Percentiles rank a stretch among this genome's conserved stretches.
Conservation (phyloP, 176 grass and related monocot genomes). For the Lolium multiflorum region DNA sequence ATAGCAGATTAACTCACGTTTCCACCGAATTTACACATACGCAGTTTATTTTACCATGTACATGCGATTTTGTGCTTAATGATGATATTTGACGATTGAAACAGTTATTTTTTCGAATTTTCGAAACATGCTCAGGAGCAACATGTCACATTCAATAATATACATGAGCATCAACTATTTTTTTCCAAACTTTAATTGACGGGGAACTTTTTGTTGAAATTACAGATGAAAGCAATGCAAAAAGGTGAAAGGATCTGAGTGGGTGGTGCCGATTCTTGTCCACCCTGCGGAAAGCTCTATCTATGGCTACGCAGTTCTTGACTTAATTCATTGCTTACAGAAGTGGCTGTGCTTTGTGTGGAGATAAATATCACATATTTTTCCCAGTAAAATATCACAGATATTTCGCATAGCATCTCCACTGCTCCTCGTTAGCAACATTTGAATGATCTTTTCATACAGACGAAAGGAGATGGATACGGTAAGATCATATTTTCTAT, state of each 20-base stretch:
- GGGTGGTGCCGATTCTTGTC: slow-evolving; percentile 9
- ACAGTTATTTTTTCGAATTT: too few species aligned
- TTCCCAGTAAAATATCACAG: background rate
- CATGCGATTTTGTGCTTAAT: too few species aligned
- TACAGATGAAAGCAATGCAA: background rate
- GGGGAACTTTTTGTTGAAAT: too few species aligned
- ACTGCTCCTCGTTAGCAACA: background rate
- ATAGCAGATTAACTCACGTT: too few species aligned
- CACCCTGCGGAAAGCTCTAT: background rate
- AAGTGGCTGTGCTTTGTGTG: background rate
- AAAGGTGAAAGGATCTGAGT: background rate
- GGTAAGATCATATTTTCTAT: background rate
- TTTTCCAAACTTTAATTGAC: too few species aligned
- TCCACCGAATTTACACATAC: too few species aligned
- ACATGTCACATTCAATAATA: too few species aligned
- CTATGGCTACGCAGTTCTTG: background rate
- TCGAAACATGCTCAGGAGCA: background rate
- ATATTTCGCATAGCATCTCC: background rate
- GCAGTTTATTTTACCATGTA: too few species aligned
- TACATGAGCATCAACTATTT: too few species aligned
- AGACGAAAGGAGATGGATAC: background rate
- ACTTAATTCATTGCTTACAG: background rate
- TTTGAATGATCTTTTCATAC: background rate
- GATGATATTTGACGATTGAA: too few species aligned
- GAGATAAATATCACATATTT: too few species aligned